Base-by-base conservation (phyloP, 768 basidiomycete genomes). In the Tulasnella sp. region DNA sequence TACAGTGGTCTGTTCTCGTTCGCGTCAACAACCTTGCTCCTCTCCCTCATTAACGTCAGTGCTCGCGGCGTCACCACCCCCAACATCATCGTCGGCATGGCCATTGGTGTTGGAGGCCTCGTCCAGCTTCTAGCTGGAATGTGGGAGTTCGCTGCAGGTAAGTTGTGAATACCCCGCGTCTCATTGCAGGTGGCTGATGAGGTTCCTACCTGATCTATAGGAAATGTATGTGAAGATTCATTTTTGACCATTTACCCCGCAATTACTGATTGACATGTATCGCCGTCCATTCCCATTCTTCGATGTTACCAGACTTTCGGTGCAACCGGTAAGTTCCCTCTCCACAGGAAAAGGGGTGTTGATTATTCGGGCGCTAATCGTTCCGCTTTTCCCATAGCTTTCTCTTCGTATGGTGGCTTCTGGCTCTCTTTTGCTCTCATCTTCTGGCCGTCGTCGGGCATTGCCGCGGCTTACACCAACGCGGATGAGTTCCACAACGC, bases 111-210 rank as follows among this genome's bases (percentile, higher is more conserved):
- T 62, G 92, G 91, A 63, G 92, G 92, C 61, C 81, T 92, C 30
- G 83, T 77, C 12, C 92, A 93, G 68, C 75, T 93, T 49, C 72
- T 92, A 34, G 91, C 90, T 29, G 92, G 92, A 41, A 89, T 92
- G 84, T 91, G 88, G 88, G 83, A 84, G 70, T 84, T 83, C 49
- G 58, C 53, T 2, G 29, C 42, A 25, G 63, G 63, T 46, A 65
- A 59, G n/a, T n/a, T n/a, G n/a, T n/a, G n/a, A n/a, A n/a, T n/a
- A n/a, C n/a, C n/a, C n/a, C n/a, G n/a, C n/a, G n/a, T n/a, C n/a
- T n/a, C n/a, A n/a, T n/a, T n/a, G n/a, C n/a, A n/a, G n/a, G n/a
- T n/a, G n/a, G n/a, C n/a, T n/a, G n/a, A n/a, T n/a, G n/a, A n/a
- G n/a, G n/a, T n/a, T n/a, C n/a, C n/a, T n/a, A n/a, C n/a, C n/a